Percentiles rank a stretch among this genome's conserved stretches.
phyloP scores from a whole-genome alignment of 495 filamentous ascomycete species.

The Halenospora varia region DNA sequence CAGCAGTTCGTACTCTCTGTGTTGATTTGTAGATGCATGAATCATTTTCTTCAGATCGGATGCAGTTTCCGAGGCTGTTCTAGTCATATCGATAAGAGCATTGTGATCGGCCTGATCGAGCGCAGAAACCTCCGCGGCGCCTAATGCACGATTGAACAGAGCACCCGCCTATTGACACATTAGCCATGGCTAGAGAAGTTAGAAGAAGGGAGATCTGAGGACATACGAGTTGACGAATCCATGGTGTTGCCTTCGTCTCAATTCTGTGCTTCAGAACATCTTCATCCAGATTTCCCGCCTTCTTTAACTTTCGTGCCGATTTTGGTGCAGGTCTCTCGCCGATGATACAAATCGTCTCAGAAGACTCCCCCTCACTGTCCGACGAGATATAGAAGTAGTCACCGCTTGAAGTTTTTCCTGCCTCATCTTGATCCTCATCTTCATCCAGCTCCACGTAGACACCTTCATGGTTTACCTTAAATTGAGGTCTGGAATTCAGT shows the following conservation, averaged over 20 bases:
- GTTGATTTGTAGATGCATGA: no score
- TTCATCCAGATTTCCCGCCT: neutral
- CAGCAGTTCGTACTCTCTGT: neutral
- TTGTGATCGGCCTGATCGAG: neutral
- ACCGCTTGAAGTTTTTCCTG: no score
- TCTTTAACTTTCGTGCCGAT: neutral
- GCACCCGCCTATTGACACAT: neutral
- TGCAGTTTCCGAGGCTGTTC: no score
- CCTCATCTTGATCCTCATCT: neutral
- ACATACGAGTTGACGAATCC: neutral
- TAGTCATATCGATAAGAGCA: neutral
- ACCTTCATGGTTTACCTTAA: neutral
- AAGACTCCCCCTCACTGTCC: neutral
- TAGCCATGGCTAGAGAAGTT: neutral
- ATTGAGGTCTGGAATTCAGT: no score
- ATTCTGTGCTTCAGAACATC: slow-evolving; percentile 5
- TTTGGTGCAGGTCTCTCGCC: neutral
- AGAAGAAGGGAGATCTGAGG: neutral
- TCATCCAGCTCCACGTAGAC: neutral
- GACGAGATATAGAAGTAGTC: neutral
- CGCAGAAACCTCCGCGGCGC: neutral
- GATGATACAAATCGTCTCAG: neutral
- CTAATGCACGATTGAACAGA: neutral
- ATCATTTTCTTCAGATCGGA: no score
- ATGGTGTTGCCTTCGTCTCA: neutral